Conservation (phyloP, 495 filamentous ascomycete species). For the Aspergillus leporis region DNA sequence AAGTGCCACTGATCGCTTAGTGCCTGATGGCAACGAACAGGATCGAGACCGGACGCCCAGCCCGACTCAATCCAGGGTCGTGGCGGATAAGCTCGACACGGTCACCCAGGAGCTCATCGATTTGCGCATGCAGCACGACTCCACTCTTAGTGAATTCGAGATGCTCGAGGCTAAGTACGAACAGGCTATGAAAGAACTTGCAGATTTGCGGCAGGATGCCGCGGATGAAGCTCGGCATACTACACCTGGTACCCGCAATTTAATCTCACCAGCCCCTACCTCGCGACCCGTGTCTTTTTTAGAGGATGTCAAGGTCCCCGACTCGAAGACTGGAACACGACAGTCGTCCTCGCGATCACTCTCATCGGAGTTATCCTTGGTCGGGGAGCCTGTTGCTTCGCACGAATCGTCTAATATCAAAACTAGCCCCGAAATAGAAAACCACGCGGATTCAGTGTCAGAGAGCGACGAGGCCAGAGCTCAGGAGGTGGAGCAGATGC, state of each 20-base stretch:
- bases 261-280: slow-evolving; percentile 56
- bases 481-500: slow-evolving; percentile 70
- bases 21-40: slow-evolving; percentile 19
- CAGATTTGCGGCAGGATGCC: slow-evolving; percentile 75
- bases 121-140: slow-evolving; percentile 86
- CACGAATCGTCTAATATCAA: slow-evolving; percentile 58
- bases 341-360: slow-evolving; percentile 90
- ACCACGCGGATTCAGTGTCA: slow-evolving; percentile 14
- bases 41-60: slow-evolving; percentile 44
- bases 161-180: slow-evolving; percentile 87
- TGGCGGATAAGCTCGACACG: slow-evolving; percentile 89
- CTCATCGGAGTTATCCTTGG: slow-evolving; percentile 94
- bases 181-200: slow-evolving; percentile 77
- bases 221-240: slow-evolving; percentile 80
- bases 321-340: slow-evolving; percentile 73
- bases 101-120: slow-evolving; percentile 92
- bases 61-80: slow-evolving; percentile 79
- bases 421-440: slow-evolving; percentile 30
- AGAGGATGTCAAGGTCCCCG: slow-evolving; percentile 72
- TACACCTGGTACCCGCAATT: slow-evolving; percentile 45
- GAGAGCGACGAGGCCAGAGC: slow-evolving; percentile 29
- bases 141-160: slow-evolving; percentile 77
- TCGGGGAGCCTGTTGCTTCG: slow-evolving; percentile 75
- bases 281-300: slow-evolving; percentile 89
- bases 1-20: slow-evolving; percentile 31